Evolutionary conservation across 768 basidiomycete genomes (phyloP).

Genomic region (Boletus bicolor): DNA sequence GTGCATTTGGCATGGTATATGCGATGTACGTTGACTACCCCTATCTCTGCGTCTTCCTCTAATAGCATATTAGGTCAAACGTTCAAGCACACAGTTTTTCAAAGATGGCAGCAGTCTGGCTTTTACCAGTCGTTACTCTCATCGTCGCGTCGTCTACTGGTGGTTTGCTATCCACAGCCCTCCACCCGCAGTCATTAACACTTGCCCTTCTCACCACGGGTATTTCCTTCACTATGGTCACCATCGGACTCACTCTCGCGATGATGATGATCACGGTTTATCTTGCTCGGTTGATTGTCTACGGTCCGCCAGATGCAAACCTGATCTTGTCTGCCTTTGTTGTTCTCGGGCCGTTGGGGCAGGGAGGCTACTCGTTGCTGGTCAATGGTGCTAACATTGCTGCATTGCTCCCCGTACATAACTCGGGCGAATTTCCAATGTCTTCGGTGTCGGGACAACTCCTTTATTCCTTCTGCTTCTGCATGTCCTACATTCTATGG

Average conservation of each 20-base stretch:
- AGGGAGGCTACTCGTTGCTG: slow-evolving; percentile 46
- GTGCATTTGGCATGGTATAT: slow-evolving; percentile 49
- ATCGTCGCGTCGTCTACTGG: slow-evolving; percentile 54
- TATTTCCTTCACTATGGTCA: slow-evolving; percentile 42
- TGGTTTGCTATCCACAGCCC: slow-evolving; percentile 40
- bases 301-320: slow-evolving; percentile 39
- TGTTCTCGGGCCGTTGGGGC: slow-evolving; percentile 52
- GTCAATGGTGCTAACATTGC: slow-evolving; percentile 39
- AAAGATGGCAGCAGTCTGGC: slow-evolving; percentile 45
- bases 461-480: slow-evolving; percentile 43
- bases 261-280: slow-evolving; percentile 49
- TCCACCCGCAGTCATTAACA: slow-evolving; percentile 35
- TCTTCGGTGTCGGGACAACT: slow-evolving; percentile 37
- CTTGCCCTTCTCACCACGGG: slow-evolving; percentile 42
- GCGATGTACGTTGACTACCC: slow-evolving; percentile 35
- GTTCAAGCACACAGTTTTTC: slow-evolving; percentile 40
- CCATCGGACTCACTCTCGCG: slow-evolving; percentile 46
- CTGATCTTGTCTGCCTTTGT: slow-evolving; percentile 45
- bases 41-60: not conserved
- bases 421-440: slow-evolving; percentile 31
- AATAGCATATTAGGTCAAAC: slow-evolving; percentile 38
- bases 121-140: slow-evolving; percentile 50
- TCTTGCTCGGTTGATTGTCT: slow-evolving; percentile 41
- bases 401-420: slow-evolving; percentile 32
- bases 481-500: slow-evolving; percentile 48